Evolutionary conservation across 2,329 filamentous ascomycete genomes (phyloP).

Genomic region (Fusarium avenaceum): DNA sequence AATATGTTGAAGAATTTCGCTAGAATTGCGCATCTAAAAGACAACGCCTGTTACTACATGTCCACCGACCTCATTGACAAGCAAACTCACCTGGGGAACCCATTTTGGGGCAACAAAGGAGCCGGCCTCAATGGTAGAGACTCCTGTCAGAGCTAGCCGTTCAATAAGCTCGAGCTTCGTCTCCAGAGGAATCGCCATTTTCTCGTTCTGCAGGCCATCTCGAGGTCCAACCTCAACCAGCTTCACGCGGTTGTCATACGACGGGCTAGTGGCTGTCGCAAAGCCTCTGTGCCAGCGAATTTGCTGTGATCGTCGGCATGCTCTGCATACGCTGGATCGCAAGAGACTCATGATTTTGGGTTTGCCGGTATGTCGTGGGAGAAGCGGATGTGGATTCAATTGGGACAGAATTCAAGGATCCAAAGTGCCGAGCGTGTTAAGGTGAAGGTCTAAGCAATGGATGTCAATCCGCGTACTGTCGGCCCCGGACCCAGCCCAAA

Average conservation of each 20-base stretch:
- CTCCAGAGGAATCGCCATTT: slow-evolving; percentile 74
- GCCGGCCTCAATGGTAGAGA: slow-evolving; percentile 82
- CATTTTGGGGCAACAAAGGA: slow-evolving; percentile 88
- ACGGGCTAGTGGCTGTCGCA: slow-evolving; percentile 56
- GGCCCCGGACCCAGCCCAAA: slow-evolving; percentile 48
- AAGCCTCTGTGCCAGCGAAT: slow-evolving; percentile 53
- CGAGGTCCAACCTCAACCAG: slow-evolving; percentile 88
- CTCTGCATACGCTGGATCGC: slow-evolving; percentile 57
- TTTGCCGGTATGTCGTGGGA: slow-evolving; percentile 9
- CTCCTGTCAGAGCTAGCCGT: slow-evolving; percentile 74
- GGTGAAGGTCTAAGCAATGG: slow-evolving; percentile 26
- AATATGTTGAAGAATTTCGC: slow-evolving; percentile 78
- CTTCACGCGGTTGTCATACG: slow-evolving; percentile 63
- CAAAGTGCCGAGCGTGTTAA: slow-evolving; percentile 24
- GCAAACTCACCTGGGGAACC: slow-evolving; percentile 77
- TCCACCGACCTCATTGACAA: slow-evolving; percentile 1
- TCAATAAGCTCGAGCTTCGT: slow-evolving; percentile 85
- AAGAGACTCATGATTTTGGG: slow-evolving; percentile 52
- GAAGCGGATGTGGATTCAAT: slow-evolving; percentile 12
- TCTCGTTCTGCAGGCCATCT: slow-evolving; percentile 91
- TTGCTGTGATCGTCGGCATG: slow-evolving; percentile 54
- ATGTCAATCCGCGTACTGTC: slow-evolving; percentile 50
- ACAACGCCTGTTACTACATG: slow-evolving; percentile 24
- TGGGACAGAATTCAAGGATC: slow-evolving; percentile 18
- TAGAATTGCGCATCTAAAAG: slow-evolving; percentile 82